phyloP scores from a whole-genome alignment of 2,329 filamentous ascomycete species.

The Talaromyces sp. region DNA sequence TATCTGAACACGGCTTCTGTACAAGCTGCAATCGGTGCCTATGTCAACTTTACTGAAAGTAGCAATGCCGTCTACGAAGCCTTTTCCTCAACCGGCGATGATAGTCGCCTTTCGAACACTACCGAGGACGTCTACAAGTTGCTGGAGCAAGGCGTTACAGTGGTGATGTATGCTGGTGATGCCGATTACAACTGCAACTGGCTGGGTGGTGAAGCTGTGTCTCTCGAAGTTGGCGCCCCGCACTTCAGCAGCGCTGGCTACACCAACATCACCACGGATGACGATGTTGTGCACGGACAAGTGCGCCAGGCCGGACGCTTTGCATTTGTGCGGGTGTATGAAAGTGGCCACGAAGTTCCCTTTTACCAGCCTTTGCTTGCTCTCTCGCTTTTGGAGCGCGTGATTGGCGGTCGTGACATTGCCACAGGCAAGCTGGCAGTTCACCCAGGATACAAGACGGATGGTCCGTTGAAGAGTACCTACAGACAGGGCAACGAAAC shows the following conservation, averaged over 20 bases:
- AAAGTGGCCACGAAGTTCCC: conserved; percentile 47
- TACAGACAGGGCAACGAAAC: conserved; percentile 25
- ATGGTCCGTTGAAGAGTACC: conserved; percentile 24
- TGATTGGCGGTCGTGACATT: conserved; percentile 48
- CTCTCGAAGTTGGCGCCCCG: conserved; percentile 41
- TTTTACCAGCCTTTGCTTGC: conserved; percentile 52
- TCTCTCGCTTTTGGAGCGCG: conserved; percentile 50
- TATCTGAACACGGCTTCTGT: conserved; percentile 55
- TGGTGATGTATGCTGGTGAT: conserved; percentile 55
- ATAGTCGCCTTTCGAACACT: conserved; percentile 36
- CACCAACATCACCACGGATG: conserved; percentile 36
- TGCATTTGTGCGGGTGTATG: conserved; percentile 44
- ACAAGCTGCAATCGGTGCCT: conserved; percentile 54
- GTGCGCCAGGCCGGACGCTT: conserved; percentile 46
- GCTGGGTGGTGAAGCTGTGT: conserved; percentile 52
- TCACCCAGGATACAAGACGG: conserved; percentile 41
- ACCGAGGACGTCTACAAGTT: conserved; percentile 45
- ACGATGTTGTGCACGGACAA: conserved; percentile 40
- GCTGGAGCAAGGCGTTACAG: conserved; percentile 53
- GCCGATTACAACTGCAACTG: conserved; percentile 55
- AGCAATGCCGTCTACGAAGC: conserved; percentile 40
- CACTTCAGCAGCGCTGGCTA: conserved; percentile 50
- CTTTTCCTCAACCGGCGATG: conserved; percentile 46
- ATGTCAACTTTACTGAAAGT: conserved; percentile 52
- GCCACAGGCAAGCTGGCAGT: conserved; percentile 45